Percentiles rank a stretch among this genome's conserved stretches.
Evolutionary conservation across 768 basidiomycete species (phyloP).

Genomic region (Epithele typhae): DNA sequence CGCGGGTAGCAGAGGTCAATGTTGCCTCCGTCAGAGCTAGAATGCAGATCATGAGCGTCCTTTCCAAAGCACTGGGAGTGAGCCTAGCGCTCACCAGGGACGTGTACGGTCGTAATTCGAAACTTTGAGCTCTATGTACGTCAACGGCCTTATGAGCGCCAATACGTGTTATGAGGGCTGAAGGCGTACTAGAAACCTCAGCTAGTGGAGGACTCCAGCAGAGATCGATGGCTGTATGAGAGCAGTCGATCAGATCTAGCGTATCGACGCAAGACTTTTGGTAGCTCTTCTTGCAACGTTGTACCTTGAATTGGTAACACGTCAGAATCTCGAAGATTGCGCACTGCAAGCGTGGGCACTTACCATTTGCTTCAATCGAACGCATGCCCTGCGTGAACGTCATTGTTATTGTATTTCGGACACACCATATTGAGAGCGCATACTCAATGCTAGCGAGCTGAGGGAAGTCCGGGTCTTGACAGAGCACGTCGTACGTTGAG

Average conservation of each 20-base stretch:
- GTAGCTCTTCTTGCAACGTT: constrained; percentile 37
- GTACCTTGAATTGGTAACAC: constrained; percentile 19
- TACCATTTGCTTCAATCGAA: constrained; percentile 35
- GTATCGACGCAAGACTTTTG: constrained; percentile 36
- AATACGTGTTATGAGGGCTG: too few relatives aligned
- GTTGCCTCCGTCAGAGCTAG: too few relatives aligned
- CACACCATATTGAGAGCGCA: constrained; percentile 32
- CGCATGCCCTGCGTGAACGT: constrained; percentile 24
- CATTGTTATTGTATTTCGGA: background rate
- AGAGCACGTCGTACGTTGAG: constrained; percentile 47
- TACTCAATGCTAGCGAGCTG: constrained; percentile 35
- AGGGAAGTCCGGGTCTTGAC: constrained; percentile 27
- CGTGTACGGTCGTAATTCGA: background rate
- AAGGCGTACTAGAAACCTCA: too few relatives aligned
- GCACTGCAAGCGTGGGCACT: too few relatives aligned
- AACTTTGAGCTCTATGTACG: too few relatives aligned
- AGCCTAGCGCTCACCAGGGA: background rate
- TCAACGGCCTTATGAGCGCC: too few relatives aligned
- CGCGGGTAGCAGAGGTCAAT: too few relatives aligned
- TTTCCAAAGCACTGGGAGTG: background rate
- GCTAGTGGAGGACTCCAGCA: background rate
- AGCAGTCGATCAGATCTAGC: constrained; percentile 38
- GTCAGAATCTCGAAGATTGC: too few relatives aligned
- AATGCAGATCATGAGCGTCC: background rate
- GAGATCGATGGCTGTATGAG: constrained; percentile 32